phyloP scores from a whole-genome alignment of 2,329 filamentous ascomycete species.

The Herpomyces periplanetae region DNA sequence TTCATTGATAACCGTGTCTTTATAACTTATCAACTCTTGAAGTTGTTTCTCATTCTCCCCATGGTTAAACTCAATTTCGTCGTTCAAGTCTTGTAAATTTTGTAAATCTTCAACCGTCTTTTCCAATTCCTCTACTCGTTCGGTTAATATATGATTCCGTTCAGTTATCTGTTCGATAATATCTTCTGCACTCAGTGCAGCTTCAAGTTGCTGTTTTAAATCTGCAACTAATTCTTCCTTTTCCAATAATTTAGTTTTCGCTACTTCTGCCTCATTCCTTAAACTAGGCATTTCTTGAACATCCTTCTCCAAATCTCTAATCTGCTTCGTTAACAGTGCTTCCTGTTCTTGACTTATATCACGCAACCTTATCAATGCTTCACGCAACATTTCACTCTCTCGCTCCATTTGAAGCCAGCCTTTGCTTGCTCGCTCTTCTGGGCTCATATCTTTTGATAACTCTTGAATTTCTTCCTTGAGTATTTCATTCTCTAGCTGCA shows the following conservation, averaged over 20 bases:
- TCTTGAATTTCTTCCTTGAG: slow-evolving; percentile 55
- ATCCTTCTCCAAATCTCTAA: slow-evolving; percentile 7
- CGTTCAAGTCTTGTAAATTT: slow-evolving; percentile 56
- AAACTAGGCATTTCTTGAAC: slow-evolving; percentile 10
- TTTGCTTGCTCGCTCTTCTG: slow-evolving; percentile 48
- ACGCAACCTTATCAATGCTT: slow-evolving; percentile 43
- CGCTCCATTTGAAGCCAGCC: slow-evolving; percentile 74
- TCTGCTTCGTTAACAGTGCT: slow-evolving; percentile 28
- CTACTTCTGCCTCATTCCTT: slow-evolving; percentile 25
- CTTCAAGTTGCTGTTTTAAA: slow-evolving; percentile 59
- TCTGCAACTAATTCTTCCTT: slow-evolving; percentile 42
- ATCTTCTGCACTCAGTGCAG: slow-evolving; percentile 49
- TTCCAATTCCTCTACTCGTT: slow-evolving; percentile 46
- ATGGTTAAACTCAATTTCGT: slow-evolving; percentile 75
- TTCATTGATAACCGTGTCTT: slow-evolving; percentile 46
- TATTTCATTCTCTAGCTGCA: slow-evolving; percentile 57
- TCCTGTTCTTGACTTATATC: slow-evolving; percentile 64
- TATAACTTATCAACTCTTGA: slow-evolving; percentile 66
- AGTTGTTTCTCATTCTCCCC: slow-evolving; percentile 74
- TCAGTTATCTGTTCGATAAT: slow-evolving; percentile 76
- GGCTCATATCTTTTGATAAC: slow-evolving; percentile 40
- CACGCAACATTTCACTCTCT: slow-evolving; percentile 49
- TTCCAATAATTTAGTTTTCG: slow-evolving; percentile 29
- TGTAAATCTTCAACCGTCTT: slow-evolving; percentile 54
- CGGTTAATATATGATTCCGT: slow-evolving; percentile 42